phyloP scores from a whole-genome alignment of 1,139 yeast genomes.

The Fermentozyma sake region DNA sequence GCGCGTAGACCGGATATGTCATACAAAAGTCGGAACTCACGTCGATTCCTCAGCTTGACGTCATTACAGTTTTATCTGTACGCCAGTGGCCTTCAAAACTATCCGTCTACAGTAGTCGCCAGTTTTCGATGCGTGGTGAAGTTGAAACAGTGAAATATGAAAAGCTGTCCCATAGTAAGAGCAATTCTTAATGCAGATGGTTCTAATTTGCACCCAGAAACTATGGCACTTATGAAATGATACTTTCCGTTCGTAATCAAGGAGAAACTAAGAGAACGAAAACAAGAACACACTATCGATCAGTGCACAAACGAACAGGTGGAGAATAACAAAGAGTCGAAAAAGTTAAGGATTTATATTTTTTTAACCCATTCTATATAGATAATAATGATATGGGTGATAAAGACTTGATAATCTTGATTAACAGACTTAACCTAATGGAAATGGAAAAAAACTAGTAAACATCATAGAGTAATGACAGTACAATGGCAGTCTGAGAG shows the following conservation, averaged over 20 bases:
- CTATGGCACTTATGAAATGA: slow-evolving; percentile 49
- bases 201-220: slow-evolving; percentile 51
- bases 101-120: slow-evolving; percentile 61
- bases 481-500: too few relatives aligned
- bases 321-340: slow-evolving; percentile 1
- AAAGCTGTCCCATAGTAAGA: slow-evolving; percentile 59
- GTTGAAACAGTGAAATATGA: slow-evolving; percentile 52
- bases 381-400: background rate
- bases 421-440: too few relatives aligned
- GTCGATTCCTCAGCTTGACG: slow-evolving; percentile 68
- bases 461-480: too few relatives aligned
- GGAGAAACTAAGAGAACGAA: slow-evolving; percentile 55
- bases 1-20: slow-evolving; percentile 49
- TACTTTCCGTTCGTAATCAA: slow-evolving; percentile 68
- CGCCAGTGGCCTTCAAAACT: slow-evolving; percentile 67
- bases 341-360: slow-evolving; percentile 1
- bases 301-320: too few relatives aligned
- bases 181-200: slow-evolving; percentile 59
- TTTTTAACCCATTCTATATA: background rate
- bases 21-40: slow-evolving; percentile 53
- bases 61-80: slow-evolving; percentile 69
- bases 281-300: slow-evolving; percentile 45
- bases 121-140: slow-evolving; percentile 69
- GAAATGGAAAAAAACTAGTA: too few relatives aligned
- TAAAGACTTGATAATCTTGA: background rate